Conservation (phyloP, 2,329 filamentous ascomycete genomes). For the Xenoacremonium recifei region DNA sequence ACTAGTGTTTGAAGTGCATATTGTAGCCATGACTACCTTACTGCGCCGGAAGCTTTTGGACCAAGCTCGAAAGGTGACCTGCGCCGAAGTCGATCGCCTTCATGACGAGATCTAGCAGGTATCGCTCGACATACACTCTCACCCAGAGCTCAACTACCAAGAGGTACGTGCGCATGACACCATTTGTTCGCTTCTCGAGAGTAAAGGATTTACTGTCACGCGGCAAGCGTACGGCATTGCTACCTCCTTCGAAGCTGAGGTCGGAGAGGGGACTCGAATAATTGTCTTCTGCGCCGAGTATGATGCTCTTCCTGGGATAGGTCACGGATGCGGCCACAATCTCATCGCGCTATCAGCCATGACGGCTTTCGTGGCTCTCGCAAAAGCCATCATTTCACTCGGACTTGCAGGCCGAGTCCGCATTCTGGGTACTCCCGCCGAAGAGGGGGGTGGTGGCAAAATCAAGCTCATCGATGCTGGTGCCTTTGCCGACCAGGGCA, state of each 20-base stretch:
- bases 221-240: conserved; percentile 49
- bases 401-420: conserved; percentile 34
- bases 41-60: no score
- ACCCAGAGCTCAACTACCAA: conserved; percentile 52
- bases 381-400: conserved; percentile 30
- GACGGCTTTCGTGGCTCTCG: conserved; percentile 38
- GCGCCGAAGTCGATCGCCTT: no score
- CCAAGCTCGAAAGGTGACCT: no score
- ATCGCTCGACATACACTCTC: conserved; percentile 31
- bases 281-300: conserved; percentile 46
- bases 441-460: conserved; percentile 44
- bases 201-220: conserved; percentile 44
- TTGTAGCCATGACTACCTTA: no score
- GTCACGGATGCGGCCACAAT: conserved; percentile 46
- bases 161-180: conserved; percentile 52
- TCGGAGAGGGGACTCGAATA: conserved; percentile 40
- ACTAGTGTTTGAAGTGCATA: no score
- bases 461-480: conserved; percentile 26
- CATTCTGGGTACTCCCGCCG: conserved; percentile 42
- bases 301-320: conserved; percentile 46
- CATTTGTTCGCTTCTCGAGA: conserved; percentile 43
- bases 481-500: conserved; percentile 15
- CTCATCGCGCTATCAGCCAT: conserved; percentile 41
- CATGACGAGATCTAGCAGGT: conserved; percentile 1
- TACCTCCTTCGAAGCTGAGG: conserved; percentile 49